Conservation (phyloP, 2,329 filamentous ascomycete species). For the Sclerotinia trifoliorum region DNA sequence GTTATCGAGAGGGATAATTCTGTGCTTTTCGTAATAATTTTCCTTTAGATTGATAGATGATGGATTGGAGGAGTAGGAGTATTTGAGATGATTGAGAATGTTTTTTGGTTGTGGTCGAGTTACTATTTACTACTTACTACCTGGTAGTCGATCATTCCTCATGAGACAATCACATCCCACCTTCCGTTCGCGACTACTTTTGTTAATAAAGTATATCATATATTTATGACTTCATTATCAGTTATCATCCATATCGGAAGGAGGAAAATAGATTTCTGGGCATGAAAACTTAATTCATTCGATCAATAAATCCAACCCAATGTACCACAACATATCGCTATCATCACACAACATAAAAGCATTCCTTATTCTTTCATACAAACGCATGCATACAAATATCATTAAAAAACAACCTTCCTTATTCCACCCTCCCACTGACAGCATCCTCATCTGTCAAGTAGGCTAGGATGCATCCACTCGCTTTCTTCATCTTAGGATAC, state of each 20-base stretch:
- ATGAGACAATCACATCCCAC: slow-evolving; percentile 8
- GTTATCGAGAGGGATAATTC: too few relatives aligned
- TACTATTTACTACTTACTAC: too few relatives aligned
- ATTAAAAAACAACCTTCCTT: neutral
- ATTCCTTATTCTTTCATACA: neutral
- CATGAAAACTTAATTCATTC: too few relatives aligned
- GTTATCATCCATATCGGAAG: neutral
- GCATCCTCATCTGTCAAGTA: neutral
- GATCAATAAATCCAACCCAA: neutral
- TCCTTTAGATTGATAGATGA: too few relatives aligned
- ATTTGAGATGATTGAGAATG: too few relatives aligned
- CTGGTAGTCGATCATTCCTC: neutral
- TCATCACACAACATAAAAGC: slow-evolving; percentile 1
- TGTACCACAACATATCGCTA: neutral
- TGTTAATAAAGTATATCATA: neutral
- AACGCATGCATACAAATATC: neutral
- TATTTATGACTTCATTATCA: neutral
- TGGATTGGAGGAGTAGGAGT: too few relatives aligned
- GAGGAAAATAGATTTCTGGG: too few relatives aligned
- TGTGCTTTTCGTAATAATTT: too few relatives aligned
- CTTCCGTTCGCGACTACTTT: neutral
- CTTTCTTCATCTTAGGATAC: slow-evolving; percentile 18
- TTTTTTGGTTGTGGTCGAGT: neutral
- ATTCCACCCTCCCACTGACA: neutral
- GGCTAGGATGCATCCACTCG: slow-evolving; percentile 17